Evolutionary conservation across 768 basidiomycete genomes (phyloP).

Genomic region (Phanerochaete carnosa): DNA sequence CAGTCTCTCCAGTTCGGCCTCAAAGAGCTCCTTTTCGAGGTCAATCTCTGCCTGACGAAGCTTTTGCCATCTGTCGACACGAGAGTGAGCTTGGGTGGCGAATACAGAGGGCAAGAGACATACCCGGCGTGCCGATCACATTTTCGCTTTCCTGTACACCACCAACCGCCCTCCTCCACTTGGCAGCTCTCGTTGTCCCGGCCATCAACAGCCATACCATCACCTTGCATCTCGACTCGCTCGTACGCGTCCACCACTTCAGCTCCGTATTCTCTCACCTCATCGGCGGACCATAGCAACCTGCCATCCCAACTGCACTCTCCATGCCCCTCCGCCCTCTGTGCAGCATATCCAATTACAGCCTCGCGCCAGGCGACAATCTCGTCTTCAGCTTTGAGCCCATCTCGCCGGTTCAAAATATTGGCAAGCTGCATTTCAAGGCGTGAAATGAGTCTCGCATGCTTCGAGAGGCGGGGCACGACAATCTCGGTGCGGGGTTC

Average conservation of each 20-base stretch:
- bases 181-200: neutral
- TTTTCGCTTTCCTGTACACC: conserved; percentile 72
- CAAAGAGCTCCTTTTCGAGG: conserved; percentile 75
- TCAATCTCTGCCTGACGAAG: conserved; percentile 68
- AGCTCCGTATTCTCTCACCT: conserved; percentile 66
- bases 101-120: conserved; percentile 13
- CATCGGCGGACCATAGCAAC: conserved; percentile 78
- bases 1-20: conserved; percentile 60
- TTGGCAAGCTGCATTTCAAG: conserved; percentile 53
- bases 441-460: conserved; percentile 52
- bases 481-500: conserved; percentile 19
- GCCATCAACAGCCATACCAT: conserved; percentile 37
- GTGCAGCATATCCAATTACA: conserved; percentile 62
- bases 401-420: conserved; percentile 58
- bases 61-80: conserved; percentile 64
- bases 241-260: conserved; percentile 72
- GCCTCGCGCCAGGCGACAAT: conserved; percentile 68
- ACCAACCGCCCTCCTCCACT: conserved; percentile 52
- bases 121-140: conserved; percentile 82
- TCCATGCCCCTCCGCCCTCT: conserved; percentile 57
- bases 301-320: conserved; percentile 90
- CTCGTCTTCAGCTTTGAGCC: conserved; percentile 67
- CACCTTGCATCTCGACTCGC: conserved; percentile 28
- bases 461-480: conserved; percentile 41
- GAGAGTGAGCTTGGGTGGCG: neutral